Base-by-base conservation (phyloP, 306 rosid species). In the Cucumis hystrix region DNA sequence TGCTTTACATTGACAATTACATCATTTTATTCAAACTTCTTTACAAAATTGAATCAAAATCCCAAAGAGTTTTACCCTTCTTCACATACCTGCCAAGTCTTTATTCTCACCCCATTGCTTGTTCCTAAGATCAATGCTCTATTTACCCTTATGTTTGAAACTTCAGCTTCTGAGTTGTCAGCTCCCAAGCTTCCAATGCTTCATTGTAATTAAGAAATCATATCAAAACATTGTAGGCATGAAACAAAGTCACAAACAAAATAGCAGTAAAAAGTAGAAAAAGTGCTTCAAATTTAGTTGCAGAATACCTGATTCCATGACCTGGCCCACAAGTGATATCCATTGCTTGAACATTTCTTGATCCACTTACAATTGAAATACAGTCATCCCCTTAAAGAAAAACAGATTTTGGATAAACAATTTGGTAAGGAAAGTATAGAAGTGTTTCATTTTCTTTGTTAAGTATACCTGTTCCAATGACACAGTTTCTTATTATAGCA, bases 161-260 rank as follows among this genome's bases (percentile, higher is more conserved):
- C 98, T 28, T 82, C 7, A 39, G 87, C 98, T 77, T 85, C 83
- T 43, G 96, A 83, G 41, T 87, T 65, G 12, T 10, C 84, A 60
- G 86, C 84, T 61, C 98, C 98, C 78, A 93, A 87, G 79, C 98
- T 91, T 79, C 97, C 98, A 81, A 93, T 88, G 88, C 98, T 93
- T 80, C 73, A 59, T 76, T 67, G 10, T 47, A 55, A 20, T 40
- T 15, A 20, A 60, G 56, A 64, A 52, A 11, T 55, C 61, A 30
- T 1, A 51, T 66, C 28, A 60, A 59, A 40, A 57, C 39, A 39
- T n/a, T 57, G 1, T 16, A 58, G 30, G 28, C 11, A 69, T 64
- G 10, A 23, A 16, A 49, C 51, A 33, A 30, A 25, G 23, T 30
- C 37, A 17, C 20, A 33, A 11, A 60, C 66, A 60, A 6, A 25